Evolutionary conservation across 306 rosid species (phyloP), one percentile per base, ranked within the genome.

Genomic region (Cucurbita ficifolia): DNA sequence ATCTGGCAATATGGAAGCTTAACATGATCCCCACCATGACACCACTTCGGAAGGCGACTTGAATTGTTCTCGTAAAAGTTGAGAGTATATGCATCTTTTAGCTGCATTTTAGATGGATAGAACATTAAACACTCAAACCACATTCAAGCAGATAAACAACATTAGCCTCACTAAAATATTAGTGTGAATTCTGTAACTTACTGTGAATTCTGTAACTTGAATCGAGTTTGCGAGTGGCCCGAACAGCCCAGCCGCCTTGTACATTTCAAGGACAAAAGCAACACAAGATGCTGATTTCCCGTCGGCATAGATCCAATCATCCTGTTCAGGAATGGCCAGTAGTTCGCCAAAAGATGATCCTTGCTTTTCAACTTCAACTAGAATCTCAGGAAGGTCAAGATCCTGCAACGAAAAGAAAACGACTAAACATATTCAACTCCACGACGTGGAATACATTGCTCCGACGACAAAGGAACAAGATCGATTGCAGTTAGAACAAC

Each of bases 121-220:
- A 48, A 77, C 19, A 46, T 45, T 14, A 24, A 14, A 69, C 6
- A 69, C 54, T 33, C 72, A 11, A 67, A 21, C 18, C 33, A 40
- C 54, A 24, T 6, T 16, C 42, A 16, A 45, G 57, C 18, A 14
- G 14, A 69, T 8, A 36, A 1, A 36, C 36, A 61, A 16, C 68
- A n/a, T 7, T 35, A 33, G 21, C 68, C 68, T 61, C 40, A 16
- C 45, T 61, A 24, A 57, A 57, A 11, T 50, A 59, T 29, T 45
- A n/a, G n/a, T n/a, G n/a, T n/a, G n/a, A n/a, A 29, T 29, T 29
- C 33, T 29, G 33, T 29, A 29, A 74, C 92, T 88, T 83, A 91
- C 99, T 79, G 99, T 95, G 76, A 95, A 95, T 81, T 95, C 99
- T 6, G 99, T 95, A 76, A 91, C 99, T 83, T 95, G 88, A 73